Conservation (phyloP, 371 early-diverging fungal genomes). For the Mortierella sp. region DNA sequence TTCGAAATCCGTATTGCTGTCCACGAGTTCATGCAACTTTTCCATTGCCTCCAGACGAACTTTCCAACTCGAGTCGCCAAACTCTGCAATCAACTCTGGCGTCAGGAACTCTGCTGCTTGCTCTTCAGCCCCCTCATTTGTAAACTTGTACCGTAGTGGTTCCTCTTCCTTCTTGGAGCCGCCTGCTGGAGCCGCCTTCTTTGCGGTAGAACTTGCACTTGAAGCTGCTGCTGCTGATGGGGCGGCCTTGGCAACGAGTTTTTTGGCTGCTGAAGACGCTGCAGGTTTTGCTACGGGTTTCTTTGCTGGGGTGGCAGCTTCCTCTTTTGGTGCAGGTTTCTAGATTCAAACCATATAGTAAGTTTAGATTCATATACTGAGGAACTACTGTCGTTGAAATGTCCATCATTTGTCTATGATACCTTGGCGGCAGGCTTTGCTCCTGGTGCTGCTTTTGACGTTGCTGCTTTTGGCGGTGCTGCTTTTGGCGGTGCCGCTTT, state of each 20-base stretch:
- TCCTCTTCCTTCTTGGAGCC: conserved; percentile 75
- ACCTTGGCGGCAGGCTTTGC: conserved; percentile 54
- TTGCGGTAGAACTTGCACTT: conserved; percentile 60
- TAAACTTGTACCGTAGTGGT: conserved; percentile 74
- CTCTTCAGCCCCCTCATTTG: conserved; percentile 76
- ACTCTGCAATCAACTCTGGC: conserved; percentile 66
- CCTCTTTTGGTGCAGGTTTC: conserved; percentile 55
- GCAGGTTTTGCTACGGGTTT: conserved; percentile 62
- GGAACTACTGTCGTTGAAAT: not conserved
- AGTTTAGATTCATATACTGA: conserved; percentile 6
- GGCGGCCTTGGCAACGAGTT: conserved; percentile 48
- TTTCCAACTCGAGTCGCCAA: conserved; percentile 89
- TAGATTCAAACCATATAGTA: conserved; percentile 7
- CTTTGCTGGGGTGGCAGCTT: conserved; percentile 71
- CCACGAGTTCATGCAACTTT: conserved; percentile 72
- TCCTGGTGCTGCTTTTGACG: conserved; percentile 55
- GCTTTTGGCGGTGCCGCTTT: conserved; percentile 56
- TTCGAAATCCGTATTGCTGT: conserved; percentile 68
- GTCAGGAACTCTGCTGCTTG: conserved; percentile 74
- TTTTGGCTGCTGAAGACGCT: conserved; percentile 54
- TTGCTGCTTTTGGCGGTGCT: conserved; percentile 44
- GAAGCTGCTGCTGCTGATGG: conserved; percentile 34
- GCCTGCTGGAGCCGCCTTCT: conserved; percentile 63
- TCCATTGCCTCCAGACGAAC: conserved; percentile 89
- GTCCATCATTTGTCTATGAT: not conserved